Evolutionary conservation across 1,284 basidiomycete species (phyloP), one percentile per base, ranked within the genome.

Genomic region (Cutaneotrichosporon sp.): DNA sequence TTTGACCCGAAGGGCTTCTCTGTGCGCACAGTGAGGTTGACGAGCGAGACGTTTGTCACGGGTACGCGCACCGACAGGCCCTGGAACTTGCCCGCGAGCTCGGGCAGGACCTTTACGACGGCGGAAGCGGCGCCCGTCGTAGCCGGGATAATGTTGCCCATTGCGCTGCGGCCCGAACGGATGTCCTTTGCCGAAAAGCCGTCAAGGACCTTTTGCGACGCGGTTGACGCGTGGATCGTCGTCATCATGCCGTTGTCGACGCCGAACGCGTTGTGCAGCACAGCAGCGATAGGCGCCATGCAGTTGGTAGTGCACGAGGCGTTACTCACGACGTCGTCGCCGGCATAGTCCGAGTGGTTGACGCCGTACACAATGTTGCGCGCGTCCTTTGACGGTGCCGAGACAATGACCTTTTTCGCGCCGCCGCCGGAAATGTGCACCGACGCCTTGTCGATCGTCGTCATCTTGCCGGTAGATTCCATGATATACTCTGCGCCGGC

Each of bases 231-330:
- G 62, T 77, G 76, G 20, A 74, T 66, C n/a, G 76, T 76, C 9
- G 76, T 76, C 70, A 77, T 73, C 74, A 76, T 76, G 8, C 74
- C 75, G 13, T 60, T 65, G 55, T 74, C 69, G 56, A 77, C 72
- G 10, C 76, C 76, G 39, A 75, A 77, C 1, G 67, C 54, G 9
- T 63, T 40, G 47, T 76, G 59, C 15, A 77, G 61, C 2, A 76
- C 71, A 15, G 68, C 61, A 8, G 76, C 76, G 35, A 77, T 59
- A 1, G 76, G 75, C 0, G 76, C 75, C 9, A 77, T 63, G 58
- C 76, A 77, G 62, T 77, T 76, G 44, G 76, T 77, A 65, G 76
- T 77, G 59, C 76, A 77, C 34, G 65, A 68, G 0, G 76, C 76
- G 62, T 77, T 77, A 5, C 66, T 69, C 30, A 77, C 52, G 47